Base-by-base conservation (phyloP, 768 basidiomycete species). In the Trametes elegans region DNA sequence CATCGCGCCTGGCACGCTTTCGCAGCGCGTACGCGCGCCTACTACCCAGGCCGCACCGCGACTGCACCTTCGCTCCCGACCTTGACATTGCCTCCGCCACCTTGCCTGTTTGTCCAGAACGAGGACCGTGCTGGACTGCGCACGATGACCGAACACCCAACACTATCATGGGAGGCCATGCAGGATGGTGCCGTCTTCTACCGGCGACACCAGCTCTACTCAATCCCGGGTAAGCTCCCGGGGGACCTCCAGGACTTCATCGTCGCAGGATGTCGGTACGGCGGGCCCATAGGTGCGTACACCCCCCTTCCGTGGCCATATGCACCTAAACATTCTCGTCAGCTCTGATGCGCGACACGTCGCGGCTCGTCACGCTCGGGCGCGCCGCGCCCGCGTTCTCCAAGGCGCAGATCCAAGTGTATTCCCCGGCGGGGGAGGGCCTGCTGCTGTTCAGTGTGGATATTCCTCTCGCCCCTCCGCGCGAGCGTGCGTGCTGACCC, bases 121-220 rank as follows among this genome's bases (percentile, higher is more conserved):
- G n/a, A n/a, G n/a, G n/a, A n/a, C n/a, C n/a, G n/a, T n/a, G n/a
- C n/a, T n/a, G n/a, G n/a, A 13, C 40, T 27, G 41, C 41, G 9
- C 18, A 23, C 2, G 35, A 80, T 80, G 72, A 64, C 74, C 13
- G 84, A 88, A 46, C 90, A 91, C 63, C 89, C 91, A 2, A 90
- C 90, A 3, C 70, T 83, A 27, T 80, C 82, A 70, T 98, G 96
- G 96, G 87, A 95, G 69, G 82, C 94, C 38, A 91, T 97, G 86
- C 82, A 87, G 68, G 83, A 89, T 65, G 89, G 88, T 23, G 84
- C 77, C 63, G 89, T 87, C 28, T 98, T 97, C 74, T 98, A 98
- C 66, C 76, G 87, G 66, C 79, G 88, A 50, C 84, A 93, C 62
- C 87, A 88, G 58, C 76, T 93, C 21, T 98, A 98, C 67, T 82